Evolutionary conservation across 805 yeast species (phyloP).

Genomic region (Grigorovia jiainica): DNA sequence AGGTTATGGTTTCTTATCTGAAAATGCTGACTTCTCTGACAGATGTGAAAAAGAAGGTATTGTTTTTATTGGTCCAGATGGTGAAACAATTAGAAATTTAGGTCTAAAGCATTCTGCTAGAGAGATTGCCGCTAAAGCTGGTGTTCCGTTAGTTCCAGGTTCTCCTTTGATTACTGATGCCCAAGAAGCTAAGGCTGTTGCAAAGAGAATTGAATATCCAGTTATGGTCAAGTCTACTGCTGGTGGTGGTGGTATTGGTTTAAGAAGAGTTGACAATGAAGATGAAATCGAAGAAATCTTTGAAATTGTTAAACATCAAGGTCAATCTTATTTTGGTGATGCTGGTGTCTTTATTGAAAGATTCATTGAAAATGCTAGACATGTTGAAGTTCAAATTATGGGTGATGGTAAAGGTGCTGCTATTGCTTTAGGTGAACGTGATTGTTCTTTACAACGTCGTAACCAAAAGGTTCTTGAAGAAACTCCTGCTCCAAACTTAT

Average conservation of each 20-base stretch:
- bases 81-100: slow-evolving; percentile 80
- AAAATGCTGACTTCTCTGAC: slow-evolving; percentile 93
- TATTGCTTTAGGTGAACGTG: slow-evolving; percentile 92
- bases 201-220: slow-evolving; percentile 72
- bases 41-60: slow-evolving; percentile 75
- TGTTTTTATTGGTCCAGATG: slow-evolving; percentile 93
- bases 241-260: slow-evolving; percentile 98
- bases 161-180: slow-evolving; percentile 69
- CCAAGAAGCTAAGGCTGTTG: slow-evolving; percentile 66
- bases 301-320: slow-evolving; percentile 89
- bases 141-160: slow-evolving; percentile 96
- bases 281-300: slow-evolving; percentile 77
- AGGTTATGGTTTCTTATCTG: slow-evolving; percentile 94
- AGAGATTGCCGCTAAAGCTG: slow-evolving; percentile 83
- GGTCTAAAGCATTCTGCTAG: slow-evolving; percentile 97
- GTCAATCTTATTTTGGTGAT: slow-evolving; percentile 86
- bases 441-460: slow-evolving; percentile 94
- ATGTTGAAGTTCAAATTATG: slow-evolving; percentile 91
- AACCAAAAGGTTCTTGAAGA: slow-evolving; percentile 95
- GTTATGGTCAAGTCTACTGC: slow-evolving; percentile 96
- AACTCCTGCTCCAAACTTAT: slow-evolving; percentile 94
- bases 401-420: slow-evolving; percentile 95
- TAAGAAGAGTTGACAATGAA: slow-evolving; percentile 82
- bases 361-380: slow-evolving; percentile 90
- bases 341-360: slow-evolving; percentile 92